Evolutionary conservation across 371 early-diverging fungal species (phyloP), one percentile per base, ranked within the genome.

Genomic region (Mucor plumbeus): DNA sequence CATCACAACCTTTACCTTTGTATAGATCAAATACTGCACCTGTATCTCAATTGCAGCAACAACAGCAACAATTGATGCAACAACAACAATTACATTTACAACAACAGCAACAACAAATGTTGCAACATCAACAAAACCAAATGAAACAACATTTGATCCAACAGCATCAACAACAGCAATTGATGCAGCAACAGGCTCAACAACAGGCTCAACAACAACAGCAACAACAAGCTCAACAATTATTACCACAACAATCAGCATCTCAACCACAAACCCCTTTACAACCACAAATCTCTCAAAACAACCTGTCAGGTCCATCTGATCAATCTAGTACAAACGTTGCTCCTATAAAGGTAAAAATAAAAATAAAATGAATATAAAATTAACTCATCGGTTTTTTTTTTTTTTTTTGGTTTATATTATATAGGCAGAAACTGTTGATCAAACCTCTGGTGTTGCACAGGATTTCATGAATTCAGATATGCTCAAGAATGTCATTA

Each of bases 391-490:
- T 6, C 17, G n/a, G 17, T 19, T 47, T 21, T 17, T 15, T 44
- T 15, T 44, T 3, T 44, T 3, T 15, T 35, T 33, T 53, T 11
- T 5, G 9, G 11, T 9, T 38, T 38, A 3, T 38, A 26, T 3
- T 26, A 26, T 34, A 41, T 40, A 70, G 72, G 85, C 82, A 59
- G 90, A 87, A 76, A 75, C 69, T 1, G 87, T 86, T 10, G 85
- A 83, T 9, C 48, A 48, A 59, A 75, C 78, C 39, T 75, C 81
- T 3, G 35, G 47, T 17, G 75, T 81, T 34, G 63, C 75, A 1
- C 91, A 89, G 65, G 73, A 79, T 34, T 84, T 91, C 53, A 75
- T 89, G 68, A 87, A 88, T 71, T 36, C 78, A 19, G 67, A 76
- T 0, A 64, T 75, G 48, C 63, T 91, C 26, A 74, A 70, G 47